Conservation (phyloP, 768 basidiomycete genomes). For the Tylopilus sp. region DNA sequence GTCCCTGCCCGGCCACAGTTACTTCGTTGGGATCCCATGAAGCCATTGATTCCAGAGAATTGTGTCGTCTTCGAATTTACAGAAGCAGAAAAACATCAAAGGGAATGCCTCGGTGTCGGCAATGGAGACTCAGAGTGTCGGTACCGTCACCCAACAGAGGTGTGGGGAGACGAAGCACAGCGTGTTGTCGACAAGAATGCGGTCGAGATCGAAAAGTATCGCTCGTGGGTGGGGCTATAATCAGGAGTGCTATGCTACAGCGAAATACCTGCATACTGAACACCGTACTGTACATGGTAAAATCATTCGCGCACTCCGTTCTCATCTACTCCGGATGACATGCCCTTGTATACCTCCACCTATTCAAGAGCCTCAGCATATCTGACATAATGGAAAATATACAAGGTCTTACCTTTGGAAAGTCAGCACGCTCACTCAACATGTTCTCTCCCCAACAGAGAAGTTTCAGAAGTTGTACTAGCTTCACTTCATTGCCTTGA, state of each 20-base stretch:
- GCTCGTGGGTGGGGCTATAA: conserved; percentile 46
- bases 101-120: conserved; percentile 36
- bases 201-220: conserved; percentile 54
- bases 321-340: conserved; percentile 16
- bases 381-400: conserved; percentile 16
- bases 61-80: conserved; percentile 77
- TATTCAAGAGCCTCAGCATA: conserved; percentile 23
- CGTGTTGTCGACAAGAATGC: conserved; percentile 54
- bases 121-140: conserved; percentile 8
- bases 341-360: conserved; percentile 31
- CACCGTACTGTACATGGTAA: conserved; percentile 1
- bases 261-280: neutral
- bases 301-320: conserved; percentile 12
- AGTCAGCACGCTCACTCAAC: conserved; percentile 74
- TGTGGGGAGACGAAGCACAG: conserved; percentile 70
- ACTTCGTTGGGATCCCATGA: conserved; percentile 73
- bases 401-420: conserved; percentile 59
- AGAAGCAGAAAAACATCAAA: conserved; percentile 68
- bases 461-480: conserved; percentile 64
- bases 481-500: conserved; percentile 50
- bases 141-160: conserved; percentile 41
- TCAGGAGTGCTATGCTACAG: neutral
- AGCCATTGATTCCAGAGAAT: conserved; percentile 71
- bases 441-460: conserved; percentile 72
- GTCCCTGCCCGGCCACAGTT: conserved; percentile 72